Evolutionary conservation across 352 stramenopile species (phyloP).

Genomic region (Pythium scleroteichum): DNA sequence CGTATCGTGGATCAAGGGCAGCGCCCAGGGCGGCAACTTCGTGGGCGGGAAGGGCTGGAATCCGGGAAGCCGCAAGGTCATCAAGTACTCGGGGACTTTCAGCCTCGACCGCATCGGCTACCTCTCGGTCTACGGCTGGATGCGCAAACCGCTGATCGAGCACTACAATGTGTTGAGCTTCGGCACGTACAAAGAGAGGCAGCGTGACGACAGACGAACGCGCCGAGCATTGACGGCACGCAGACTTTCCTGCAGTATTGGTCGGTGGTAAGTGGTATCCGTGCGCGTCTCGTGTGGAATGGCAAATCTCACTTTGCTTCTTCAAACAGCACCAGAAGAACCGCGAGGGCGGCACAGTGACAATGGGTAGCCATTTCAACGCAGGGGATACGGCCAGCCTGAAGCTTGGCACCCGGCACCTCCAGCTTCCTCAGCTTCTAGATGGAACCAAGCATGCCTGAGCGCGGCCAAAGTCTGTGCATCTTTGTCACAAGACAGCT

Average conservation of each 20-base stretch:
- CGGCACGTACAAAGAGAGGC: slow-evolving; percentile 13
- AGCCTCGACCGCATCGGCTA: slow-evolving; percentile 8
- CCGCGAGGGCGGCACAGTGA: slow-evolving; percentile 6
- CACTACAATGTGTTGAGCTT: slow-evolving; percentile 14
- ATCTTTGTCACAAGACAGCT: too few relatives aligned
- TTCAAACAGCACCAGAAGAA: background rate
- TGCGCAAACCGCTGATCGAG: slow-evolving; percentile 12
- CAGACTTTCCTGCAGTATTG: slow-evolving; percentile 13
- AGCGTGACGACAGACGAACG: slow-evolving; percentile 3
- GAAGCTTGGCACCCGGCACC: slow-evolving; percentile 7
- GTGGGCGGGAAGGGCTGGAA: slow-evolving; percentile 10
- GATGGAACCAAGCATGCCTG: too few relatives aligned
- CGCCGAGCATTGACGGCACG: slow-evolving; percentile 10
- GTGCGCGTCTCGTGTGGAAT: too few relatives aligned
- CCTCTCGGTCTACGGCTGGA: slow-evolving; percentile 15
- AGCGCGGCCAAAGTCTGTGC: too few relatives aligned
- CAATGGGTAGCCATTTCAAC: slow-evolving; percentile 6
- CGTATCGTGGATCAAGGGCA: slow-evolving; percentile 4
- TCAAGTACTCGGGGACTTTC: slow-evolving; percentile 4
- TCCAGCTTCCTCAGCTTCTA: slow-evolving; percentile 8
- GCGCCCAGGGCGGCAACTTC: slow-evolving; percentile 1
- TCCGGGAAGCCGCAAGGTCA: slow-evolving; percentile 4
- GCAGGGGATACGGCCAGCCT: slow-evolving; percentile 5
- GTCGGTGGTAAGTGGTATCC: slow-evolving; percentile 14
- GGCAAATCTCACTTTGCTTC: too few relatives aligned